These are phyloP conservation scores for Petasospora fabianii DNA, from an alignment of 1,139 yeast genomes.

Conservation along the genomic window DNA sequence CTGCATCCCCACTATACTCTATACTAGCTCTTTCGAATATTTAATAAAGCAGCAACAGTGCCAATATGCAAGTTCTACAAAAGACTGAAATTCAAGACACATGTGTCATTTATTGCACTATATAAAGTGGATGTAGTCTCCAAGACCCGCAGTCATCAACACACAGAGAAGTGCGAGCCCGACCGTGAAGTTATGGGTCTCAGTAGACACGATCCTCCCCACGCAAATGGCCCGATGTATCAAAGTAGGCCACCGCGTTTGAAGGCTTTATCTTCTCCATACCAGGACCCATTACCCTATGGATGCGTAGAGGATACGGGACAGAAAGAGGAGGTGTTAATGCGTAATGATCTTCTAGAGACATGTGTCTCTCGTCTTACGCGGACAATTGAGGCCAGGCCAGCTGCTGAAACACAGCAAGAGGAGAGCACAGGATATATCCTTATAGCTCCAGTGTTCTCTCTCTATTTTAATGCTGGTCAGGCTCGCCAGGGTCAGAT, in stretches of 20 bases:
- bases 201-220: slow-evolving; percentile 24
- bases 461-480: neutral
- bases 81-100: neutral
- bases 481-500: neutral
- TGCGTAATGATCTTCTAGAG: neutral
- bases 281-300: slow-evolving; percentile 25
- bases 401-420: neutral
- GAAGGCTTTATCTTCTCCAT: slow-evolving; percentile 25
- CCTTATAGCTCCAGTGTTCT: slow-evolving; percentile 7
- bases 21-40: too few species aligned
- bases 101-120: too few species aligned
- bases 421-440: slow-evolving; percentile 5
- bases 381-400: neutral
- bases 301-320: slow-evolving; percentile 23
- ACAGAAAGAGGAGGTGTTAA: slow-evolving; percentile 26
- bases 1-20: too few species aligned
- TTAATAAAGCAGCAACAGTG: too few species aligned
- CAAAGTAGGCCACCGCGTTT: slow-evolving; percentile 15
- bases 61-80: neutral
- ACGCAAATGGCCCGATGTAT: slow-evolving; percentile 19
- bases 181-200: slow-evolving; percentile 8
- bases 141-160: slow-evolving; percentile 3
- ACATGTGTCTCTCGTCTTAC: neutral
- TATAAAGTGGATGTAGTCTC: slow-evolving; percentile 8
- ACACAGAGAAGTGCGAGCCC: slow-evolving; percentile 4